A percentile compares a stretch with the other conserved stretches of the same genome.
These are phyloP conservation scores for Stemphylium lycopersici DNA, from an alignment of 2,329 filamentous ascomycete genomes.

Conservation along the genomic window DNA sequence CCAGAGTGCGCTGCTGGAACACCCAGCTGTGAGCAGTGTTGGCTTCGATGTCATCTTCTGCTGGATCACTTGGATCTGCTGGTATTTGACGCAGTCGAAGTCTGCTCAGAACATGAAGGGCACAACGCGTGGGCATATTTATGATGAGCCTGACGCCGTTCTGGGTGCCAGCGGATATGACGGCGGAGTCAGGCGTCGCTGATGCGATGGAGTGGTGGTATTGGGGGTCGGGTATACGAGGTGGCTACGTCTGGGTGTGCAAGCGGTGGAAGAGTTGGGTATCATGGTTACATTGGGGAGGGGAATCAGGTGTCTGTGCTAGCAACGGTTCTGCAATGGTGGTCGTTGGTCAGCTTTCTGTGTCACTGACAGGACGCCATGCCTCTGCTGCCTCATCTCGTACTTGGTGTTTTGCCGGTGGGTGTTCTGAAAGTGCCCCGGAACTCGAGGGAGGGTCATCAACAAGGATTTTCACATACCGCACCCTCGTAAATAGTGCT, in stretches of 20 bases:
- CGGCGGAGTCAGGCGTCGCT: constrained; percentile 25
- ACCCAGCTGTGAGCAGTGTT: constrained; percentile 45
- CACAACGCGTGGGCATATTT: background rate
- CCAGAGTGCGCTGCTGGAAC: constrained; percentile 34
- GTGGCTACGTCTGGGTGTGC: background rate
- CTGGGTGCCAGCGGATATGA: constrained; percentile 12
- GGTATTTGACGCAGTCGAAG: constrained; percentile 28
- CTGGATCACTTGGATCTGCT: constrained; percentile 45
- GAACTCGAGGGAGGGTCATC: background rate
- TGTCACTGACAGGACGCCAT: background rate
- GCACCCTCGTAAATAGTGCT: no score
- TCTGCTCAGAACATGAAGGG: background rate
- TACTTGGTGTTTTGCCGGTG: background rate
- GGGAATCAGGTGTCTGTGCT: background rate
- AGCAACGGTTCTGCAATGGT: background rate
- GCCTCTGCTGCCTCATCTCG: background rate
- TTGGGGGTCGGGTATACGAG: background rate
- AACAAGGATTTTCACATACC: no score
- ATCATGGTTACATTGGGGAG: background rate
- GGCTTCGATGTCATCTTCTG: constrained; percentile 47
- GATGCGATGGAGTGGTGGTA: background rate
- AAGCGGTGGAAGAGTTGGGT: background rate
- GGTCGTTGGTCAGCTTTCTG: background rate
- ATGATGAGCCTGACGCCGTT: constrained; percentile 8
- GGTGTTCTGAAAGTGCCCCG: background rate